Evolutionary conservation across 1,139 yeast species (phyloP), one percentile per base, ranked within the genome.

Genomic region (Yamadazyma songkhlaensis): DNA sequence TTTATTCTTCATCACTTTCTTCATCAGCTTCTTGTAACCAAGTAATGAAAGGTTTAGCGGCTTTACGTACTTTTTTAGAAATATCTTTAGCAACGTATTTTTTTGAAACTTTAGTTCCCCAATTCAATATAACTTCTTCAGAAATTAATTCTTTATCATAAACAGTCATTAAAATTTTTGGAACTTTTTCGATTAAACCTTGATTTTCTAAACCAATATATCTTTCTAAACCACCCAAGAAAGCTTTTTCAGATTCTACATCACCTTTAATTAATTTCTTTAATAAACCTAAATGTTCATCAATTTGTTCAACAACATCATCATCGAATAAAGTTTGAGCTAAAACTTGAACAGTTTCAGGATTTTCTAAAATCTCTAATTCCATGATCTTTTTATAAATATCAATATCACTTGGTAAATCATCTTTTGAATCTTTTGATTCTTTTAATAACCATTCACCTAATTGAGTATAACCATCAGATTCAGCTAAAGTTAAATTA

Each of bases 171-270:
- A 92, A 74, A 45, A 92, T 81, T 63, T 86, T 87, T 49, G 97
- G 95, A 39, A 90, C 74, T 40, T 68, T 59, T 40, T 85, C 75
- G 52, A 87, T 78, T 55, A 89, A 73, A n/a, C 76, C 84, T 29
- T 86, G 85, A 54, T 85, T 79, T 56, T 83, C 86, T 46, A 85
- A 66, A 46, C 97, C 98, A 50, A 92, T 69, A 59, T 88, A 80
- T 60, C 98, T 84, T 72, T 92, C 98, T 51, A 92, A 74, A 45
- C 98, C 99, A 50, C 99, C 98, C 46, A 92, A 76, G 52, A 92
- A 79, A 10, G 96, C 87, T 67, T 80, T 85, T 67, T 94, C 96
- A 54, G 79, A 86, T 40, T 74, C 79, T 37, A 74, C 77, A 42
- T 74, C 69, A 33, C 80, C 66, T 43, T 79, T 71, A 51, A 88